A percentile compares a stretch with the other conserved stretches of the same genome.
These are phyloP conservation scores for Trichaptum fuscoviolaceum DNA, from an alignment of 768 basidiomycete species.

Conservation along the genomic window DNA sequence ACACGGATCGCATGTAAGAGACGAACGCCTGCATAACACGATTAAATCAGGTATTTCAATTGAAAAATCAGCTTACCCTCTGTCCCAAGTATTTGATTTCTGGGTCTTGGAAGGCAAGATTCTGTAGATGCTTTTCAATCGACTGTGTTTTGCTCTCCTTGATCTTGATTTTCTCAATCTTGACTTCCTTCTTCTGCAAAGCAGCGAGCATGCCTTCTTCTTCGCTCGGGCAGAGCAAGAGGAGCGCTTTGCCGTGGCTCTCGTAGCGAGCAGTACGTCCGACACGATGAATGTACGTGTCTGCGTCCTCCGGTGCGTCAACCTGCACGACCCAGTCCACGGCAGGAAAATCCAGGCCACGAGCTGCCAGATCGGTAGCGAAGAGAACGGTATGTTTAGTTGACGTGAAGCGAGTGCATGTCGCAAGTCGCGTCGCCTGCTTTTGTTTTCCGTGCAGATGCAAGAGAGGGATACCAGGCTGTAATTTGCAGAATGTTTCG, in stretches of 20 bases:
- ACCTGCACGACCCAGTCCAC: constrained; percentile 97
- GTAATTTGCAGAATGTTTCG: constrained; percentile 93
- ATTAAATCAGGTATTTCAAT: background rate
- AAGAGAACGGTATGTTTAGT: constrained; percentile 83
- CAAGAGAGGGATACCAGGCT: constrained; percentile 89
- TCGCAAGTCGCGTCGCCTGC: constrained; percentile 78
- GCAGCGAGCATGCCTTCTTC: constrained; percentile 83
- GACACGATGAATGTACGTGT: constrained; percentile 96
- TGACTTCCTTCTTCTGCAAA: constrained; percentile 66
- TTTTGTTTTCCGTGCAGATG: constrained; percentile 97
- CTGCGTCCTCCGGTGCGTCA: constrained; percentile 95
- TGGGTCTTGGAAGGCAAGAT: constrained; percentile 88
- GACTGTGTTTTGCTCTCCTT: constrained; percentile 80
- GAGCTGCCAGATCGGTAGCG: constrained; percentile 94
- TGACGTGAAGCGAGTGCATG: constrained; percentile 79
- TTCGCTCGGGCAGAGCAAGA: constrained; percentile 85
- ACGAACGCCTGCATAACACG: constrained; percentile 70
- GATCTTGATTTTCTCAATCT: constrained; percentile 79
- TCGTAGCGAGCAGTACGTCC: constrained; percentile 94
- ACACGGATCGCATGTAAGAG: constrained; percentile 88
- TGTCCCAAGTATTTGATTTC: constrained; percentile 98
- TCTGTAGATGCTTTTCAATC: constrained; percentile 86
- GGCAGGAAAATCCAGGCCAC: constrained; percentile 93
- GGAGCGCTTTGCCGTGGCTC: constrained; percentile 77
- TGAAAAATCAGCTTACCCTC: constrained; percentile 47